A percentile compares a stretch with the other conserved stretches of the same genome.
phyloP scores from a whole-genome alignment of 1,139 yeast species.

The Groenewaldozyma sp. region DNA sequence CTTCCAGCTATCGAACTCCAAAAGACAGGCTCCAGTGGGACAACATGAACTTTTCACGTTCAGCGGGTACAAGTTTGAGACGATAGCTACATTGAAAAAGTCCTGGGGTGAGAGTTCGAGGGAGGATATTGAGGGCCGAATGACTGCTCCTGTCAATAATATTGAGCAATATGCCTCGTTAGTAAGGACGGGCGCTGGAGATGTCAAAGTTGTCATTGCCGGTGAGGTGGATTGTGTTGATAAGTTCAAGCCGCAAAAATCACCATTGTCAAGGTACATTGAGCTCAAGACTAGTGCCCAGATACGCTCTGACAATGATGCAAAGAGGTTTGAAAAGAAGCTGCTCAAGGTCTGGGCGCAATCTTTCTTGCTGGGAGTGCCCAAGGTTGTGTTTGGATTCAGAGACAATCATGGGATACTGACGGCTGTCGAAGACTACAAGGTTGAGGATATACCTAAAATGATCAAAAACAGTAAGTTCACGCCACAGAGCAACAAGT shows the following conservation, averaged over 20 bases:
- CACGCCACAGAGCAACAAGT: slow-evolving; percentile 27
- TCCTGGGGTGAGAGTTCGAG: slow-evolving; percentile 71
- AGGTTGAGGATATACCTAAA: slow-evolving; percentile 70
- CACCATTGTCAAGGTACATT: slow-evolving; percentile 62
- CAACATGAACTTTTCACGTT: slow-evolving; percentile 28
- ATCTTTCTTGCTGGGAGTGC: slow-evolving; percentile 77
- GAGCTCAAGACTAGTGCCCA: slow-evolving; percentile 70
- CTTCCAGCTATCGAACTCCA: slow-evolving; percentile 30
- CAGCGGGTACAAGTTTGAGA: slow-evolving; percentile 69
- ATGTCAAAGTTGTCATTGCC: slow-evolving; percentile 57
- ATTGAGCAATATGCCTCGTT: slow-evolving; percentile 72
- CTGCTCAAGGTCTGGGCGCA: slow-evolving; percentile 86
- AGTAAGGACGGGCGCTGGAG: slow-evolving; percentile 77
- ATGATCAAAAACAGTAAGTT: slow-evolving; percentile 33
- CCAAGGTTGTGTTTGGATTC: slow-evolving; percentile 73
- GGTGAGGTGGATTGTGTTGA: slow-evolving; percentile 90
- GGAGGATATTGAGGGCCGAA: slow-evolving; percentile 56
- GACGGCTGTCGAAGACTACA: slow-evolving; percentile 60
- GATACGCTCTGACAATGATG: slow-evolving; percentile 44
- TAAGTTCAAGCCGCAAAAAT: slow-evolving; percentile 57
- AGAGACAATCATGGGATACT: slow-evolving; percentile 63
- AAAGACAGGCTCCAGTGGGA: slow-evolving; percentile 18
- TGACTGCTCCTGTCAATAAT: slow-evolving; percentile 46
- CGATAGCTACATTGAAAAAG: slow-evolving; percentile 59
- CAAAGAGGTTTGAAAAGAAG: slow-evolving; percentile 58